phyloP scores from a whole-genome alignment of 2,329 filamentous ascomycete species.

The Chrysoporthe austroafricana region DNA sequence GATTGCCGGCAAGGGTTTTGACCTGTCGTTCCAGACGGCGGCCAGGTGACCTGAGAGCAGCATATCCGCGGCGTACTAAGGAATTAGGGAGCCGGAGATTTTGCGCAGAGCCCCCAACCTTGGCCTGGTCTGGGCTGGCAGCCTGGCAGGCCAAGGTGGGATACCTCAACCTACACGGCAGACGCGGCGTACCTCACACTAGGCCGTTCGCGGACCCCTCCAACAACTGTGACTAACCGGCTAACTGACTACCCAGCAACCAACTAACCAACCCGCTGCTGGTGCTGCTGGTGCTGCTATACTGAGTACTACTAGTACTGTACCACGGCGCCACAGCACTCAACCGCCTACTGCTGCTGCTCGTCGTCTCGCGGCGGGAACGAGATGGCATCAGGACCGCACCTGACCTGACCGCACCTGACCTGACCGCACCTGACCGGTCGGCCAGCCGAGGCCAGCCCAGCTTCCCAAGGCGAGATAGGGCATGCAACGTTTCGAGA shows the following conservation, averaged over 20 bases:
- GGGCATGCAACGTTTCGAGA: slow-evolving; percentile 13
- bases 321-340: too few relatives aligned
- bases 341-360: too few relatives aligned
- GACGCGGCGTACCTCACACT: slow-evolving; percentile 12
- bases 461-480: slow-evolving; percentile 1
- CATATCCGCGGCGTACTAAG: slow-evolving; percentile 8
- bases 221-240: not conserved
- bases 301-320: too few relatives aligned
- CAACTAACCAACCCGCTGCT: too few relatives aligned
- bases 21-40: slow-evolving; percentile 3
- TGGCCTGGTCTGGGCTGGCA: not conserved
- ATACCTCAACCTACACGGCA: not conserved
- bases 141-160: not conserved
- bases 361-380: too few relatives aligned
- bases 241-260: too few relatives aligned
- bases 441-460: not conserved
- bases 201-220: slow-evolving; percentile 4
- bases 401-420: too few relatives aligned
- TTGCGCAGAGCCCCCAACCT: slow-evolving; percentile 9
- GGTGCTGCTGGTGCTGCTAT: too few relatives aligned
- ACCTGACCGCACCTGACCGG: not conserved
- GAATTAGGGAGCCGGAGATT: slow-evolving; percentile 4
- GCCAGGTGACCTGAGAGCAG: slow-evolving; percentile 10
- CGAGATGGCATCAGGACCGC: too few relatives aligned
- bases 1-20: slow-evolving; percentile 3